Evolutionary conservation across 106 monocot species (phyloP).

Genomic region (Posidonia australis): DNA sequence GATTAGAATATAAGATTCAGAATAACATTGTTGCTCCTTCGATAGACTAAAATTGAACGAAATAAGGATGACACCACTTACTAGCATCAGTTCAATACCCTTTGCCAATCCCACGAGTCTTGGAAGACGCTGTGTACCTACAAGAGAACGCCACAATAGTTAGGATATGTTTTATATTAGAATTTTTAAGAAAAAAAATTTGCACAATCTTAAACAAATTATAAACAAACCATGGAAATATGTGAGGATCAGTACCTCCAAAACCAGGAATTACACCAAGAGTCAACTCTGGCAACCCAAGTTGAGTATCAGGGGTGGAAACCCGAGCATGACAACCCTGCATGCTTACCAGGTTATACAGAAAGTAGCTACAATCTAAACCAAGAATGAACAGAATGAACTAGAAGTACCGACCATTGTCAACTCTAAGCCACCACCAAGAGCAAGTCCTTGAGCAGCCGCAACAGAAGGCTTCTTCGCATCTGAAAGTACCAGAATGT

Average conservation of each 20-base stretch:
- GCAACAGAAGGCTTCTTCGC: slow-evolving; percentile 93
- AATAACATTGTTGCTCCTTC: no score
- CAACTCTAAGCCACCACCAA: slow-evolving; percentile 94
- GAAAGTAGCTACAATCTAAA: background rate
- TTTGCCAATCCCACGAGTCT: slow-evolving; percentile 84
- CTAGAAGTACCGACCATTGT: slow-evolving; percentile 49
- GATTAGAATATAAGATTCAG: no score
- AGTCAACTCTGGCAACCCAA: slow-evolving; percentile 88
- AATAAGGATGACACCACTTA: slow-evolving; percentile 22
- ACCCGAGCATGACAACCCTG: slow-evolving; percentile 97
- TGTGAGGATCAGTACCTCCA: slow-evolving; percentile 58
- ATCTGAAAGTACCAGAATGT: slow-evolving; percentile 26
- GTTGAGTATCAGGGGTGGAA: slow-evolving; percentile 74
- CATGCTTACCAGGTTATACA: slow-evolving; percentile 6
- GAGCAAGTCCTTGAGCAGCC: slow-evolving; percentile 87
- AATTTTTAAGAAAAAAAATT: background rate
- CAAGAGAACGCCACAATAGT: background rate
- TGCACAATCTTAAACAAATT: background rate
- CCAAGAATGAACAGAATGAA: background rate
- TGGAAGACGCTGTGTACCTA: slow-evolving; percentile 96
- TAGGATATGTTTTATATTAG: background rate
- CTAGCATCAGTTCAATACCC: slow-evolving; percentile 91
- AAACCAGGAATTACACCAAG: slow-evolving; percentile 96
- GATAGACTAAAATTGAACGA: no score
- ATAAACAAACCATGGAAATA: no score